A percentile compares a stretch with the other conserved stretches of the same genome.
Evolutionary conservation across 257 asterid species (phyloP).

Genomic region (Thymus quinquecostatus): DNA sequence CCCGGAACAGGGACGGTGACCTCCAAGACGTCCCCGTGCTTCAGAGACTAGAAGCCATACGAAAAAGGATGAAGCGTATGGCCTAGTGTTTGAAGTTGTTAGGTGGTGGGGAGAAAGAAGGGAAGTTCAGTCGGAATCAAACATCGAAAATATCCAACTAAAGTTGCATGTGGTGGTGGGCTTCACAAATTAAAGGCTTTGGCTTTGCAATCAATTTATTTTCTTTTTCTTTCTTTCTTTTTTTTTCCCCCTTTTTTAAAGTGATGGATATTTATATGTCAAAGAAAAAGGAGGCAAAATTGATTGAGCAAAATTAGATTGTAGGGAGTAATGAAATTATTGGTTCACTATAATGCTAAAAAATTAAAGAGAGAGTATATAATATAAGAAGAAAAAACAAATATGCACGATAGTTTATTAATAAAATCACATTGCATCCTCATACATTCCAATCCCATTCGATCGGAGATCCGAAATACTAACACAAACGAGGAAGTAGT

Average conservation of each 20-base stretch:
- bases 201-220: conserved; percentile 23
- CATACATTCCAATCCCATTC: conserved; percentile 28
- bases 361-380: no score
- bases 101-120: no score
- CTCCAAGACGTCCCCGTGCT: no score
- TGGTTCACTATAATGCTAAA: no score
- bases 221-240: no score
- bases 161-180: conserved; percentile 37
- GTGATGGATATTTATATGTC: no score
- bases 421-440: conserved; percentile 7
- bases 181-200: conserved; percentile 21
- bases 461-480: conserved; percentile 3
- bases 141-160: no score
- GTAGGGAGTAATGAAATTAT: not conserved
- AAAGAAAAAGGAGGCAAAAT: not conserved
- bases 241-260: not conserved
- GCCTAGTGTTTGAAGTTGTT: no score
- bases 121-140: no score
- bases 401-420: not conserved
- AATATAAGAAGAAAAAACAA: not conserved
- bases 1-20: no score
- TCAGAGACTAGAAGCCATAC: no score
- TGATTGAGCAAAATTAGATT: not conserved
- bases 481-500: not conserved
- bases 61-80: no score